Conservation (phyloP, 208 protist species). For the Leishmania arabica region DNA sequence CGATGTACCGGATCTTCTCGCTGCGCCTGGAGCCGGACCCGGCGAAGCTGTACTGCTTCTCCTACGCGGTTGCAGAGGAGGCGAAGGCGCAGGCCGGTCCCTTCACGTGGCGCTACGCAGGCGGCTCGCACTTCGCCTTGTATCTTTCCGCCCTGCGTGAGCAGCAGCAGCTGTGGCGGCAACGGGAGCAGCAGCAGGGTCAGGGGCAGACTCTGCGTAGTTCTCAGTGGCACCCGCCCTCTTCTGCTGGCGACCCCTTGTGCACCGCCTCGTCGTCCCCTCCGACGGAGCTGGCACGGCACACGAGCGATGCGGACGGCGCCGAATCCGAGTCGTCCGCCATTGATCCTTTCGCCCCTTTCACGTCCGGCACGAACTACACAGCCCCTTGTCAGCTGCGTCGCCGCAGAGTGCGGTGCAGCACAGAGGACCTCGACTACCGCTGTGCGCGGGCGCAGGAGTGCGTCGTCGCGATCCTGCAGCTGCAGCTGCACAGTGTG, state of each 20-base stretch:
- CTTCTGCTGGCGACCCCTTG: background rate
- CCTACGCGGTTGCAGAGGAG: conserved; percentile 62
- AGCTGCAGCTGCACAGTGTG: conserved; percentile 53
- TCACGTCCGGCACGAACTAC: background rate
- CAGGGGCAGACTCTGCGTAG: background rate
- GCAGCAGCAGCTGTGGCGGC: conserved; percentile 30
- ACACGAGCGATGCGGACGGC: background rate
- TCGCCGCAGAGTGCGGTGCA: conserved; percentile 55
- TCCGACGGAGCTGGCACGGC: background rate
- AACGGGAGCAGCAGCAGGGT: conserved; percentile 1
- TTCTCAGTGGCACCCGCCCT: background rate
- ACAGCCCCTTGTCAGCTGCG: background rate
- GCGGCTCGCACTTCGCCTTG: conserved; percentile 66
- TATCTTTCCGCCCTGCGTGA: conserved; percentile 35
- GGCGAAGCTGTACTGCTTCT: conserved; percentile 65
- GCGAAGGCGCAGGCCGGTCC: conserved; percentile 43
- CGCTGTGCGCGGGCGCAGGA: conserved; percentile 63
- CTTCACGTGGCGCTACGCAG: conserved; percentile 77
- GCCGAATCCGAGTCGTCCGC: background rate
- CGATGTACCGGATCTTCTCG: conserved; percentile 42
- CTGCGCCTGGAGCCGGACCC: conserved; percentile 65
- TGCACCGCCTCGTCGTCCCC: background rate
- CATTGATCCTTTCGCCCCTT: conserved; percentile 1
- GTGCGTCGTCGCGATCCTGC: conserved; percentile 66
- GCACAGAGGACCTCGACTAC: conserved; percentile 72